Evolutionary conservation across 2,329 filamentous ascomycete species (phyloP).

Genomic region (Neurospora sp.): DNA sequence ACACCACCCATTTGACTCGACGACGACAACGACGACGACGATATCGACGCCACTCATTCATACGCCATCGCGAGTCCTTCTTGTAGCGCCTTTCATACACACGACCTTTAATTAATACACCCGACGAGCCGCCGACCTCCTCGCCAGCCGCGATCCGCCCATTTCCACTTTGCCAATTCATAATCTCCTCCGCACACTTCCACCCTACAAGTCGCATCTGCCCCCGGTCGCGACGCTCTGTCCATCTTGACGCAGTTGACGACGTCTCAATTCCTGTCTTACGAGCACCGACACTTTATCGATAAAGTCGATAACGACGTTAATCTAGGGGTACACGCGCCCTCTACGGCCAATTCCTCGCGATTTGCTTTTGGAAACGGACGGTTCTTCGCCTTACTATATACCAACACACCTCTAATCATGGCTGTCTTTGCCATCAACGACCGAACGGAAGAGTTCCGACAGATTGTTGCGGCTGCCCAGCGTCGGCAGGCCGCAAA

Average conservation of each 20-base stretch:
- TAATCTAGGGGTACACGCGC: background rate
- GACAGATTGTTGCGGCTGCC: conserved; percentile 76
- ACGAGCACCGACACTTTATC: background rate
- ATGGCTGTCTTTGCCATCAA: conserved; percentile 75
- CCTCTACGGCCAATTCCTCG: background rate
- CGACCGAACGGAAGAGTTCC: conserved; percentile 93
- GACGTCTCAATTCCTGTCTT: background rate
- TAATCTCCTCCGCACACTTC: background rate
- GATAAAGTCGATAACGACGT: background rate
- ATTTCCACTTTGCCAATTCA: background rate
- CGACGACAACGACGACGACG: background rate
- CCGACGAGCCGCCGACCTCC: background rate
- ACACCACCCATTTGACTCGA: background rate
- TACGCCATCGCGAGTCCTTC: background rate
- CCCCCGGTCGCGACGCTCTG: background rate
- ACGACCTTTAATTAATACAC: background rate
- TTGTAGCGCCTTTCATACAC: background rate
- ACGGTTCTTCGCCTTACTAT: background rate
- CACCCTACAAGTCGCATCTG: background rate
- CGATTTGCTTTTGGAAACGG: background rate
- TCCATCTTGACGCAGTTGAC: background rate
- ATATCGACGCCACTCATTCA: background rate
- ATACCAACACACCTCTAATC: conserved; percentile 10
- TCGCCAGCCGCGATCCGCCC: background rate
- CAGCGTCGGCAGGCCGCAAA: conserved; percentile 74